phyloP scores from a whole-genome alignment of 805 yeast species.

The Dipodascus albidus region DNA sequence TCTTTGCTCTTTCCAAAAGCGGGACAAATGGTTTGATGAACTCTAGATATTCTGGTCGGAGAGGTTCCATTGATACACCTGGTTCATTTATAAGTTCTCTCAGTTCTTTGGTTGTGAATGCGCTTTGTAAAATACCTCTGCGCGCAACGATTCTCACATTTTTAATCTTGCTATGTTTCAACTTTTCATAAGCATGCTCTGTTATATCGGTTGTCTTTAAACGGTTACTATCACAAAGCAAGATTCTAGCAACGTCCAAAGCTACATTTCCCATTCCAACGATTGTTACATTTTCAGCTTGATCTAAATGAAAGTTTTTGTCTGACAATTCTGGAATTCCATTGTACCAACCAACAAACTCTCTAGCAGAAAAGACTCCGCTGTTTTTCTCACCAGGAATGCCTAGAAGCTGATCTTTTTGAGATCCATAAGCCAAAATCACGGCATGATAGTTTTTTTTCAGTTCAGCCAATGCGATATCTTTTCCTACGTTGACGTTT shows the following conservation, averaged over 20 bases:
- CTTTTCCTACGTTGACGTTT: conserved; percentile 56
- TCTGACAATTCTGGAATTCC: conserved; percentile 59
- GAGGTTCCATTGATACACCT: conserved; percentile 38
- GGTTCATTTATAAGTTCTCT: conserved; percentile 66
- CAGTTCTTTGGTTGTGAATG: conserved; percentile 86
- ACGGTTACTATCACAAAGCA: conserved; percentile 46
- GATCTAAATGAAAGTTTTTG: conserved; percentile 45
- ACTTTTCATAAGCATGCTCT: conserved; percentile 40
- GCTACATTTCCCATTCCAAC: conserved; percentile 98
- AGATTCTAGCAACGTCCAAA: conserved; percentile 73
- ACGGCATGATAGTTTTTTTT: conserved; percentile 55
- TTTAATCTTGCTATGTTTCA: conserved; percentile 44
- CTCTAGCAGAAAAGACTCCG: conserved; percentile 70
- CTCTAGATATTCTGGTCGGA: conserved; percentile 28
- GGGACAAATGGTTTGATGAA: conserved; percentile 22
- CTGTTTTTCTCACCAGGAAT: conserved; percentile 47
- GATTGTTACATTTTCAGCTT: conserved; percentile 56
- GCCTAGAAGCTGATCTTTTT: conserved; percentile 39
- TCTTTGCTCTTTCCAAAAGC: conserved; percentile 40
- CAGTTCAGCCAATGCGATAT: conserved; percentile 40
- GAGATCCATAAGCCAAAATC: conserved; percentile 70
- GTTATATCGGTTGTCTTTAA: conserved; percentile 70
- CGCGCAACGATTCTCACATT: conserved; percentile 70
- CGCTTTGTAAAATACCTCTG: conserved; percentile 74
- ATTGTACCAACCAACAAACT: conserved; percentile 94